Conservation (phyloP, 2,329 filamentous ascomycete genomes). For the Fusarium chuoi region DNA sequence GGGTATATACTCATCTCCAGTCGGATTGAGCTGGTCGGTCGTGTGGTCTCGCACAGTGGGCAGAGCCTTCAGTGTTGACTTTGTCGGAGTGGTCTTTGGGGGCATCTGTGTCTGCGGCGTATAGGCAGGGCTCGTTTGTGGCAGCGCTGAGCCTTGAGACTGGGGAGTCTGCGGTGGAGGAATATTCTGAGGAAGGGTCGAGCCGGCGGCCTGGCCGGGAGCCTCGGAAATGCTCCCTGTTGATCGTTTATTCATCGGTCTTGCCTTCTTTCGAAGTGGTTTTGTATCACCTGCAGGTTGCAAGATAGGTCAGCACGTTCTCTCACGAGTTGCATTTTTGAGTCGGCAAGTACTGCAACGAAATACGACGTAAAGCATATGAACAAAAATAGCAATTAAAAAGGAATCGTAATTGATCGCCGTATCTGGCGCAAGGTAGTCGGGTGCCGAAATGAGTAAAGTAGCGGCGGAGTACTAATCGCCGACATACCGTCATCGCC, state of each 20-base stretch:
- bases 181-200: conserved; percentile 52
- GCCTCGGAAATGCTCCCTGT: conserved; percentile 65
- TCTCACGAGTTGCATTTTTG: background rate
- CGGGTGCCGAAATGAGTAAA: conserved; percentile 45
- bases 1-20: conserved; percentile 93
- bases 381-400: conserved; percentile 41
- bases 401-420: conserved; percentile 23
- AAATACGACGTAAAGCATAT: conserved; percentile 47
- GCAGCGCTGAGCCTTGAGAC: conserved; percentile 58
- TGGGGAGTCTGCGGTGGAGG: conserved; percentile 67
- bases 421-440: conserved; percentile 30
- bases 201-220: conserved; percentile 63
- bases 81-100: conserved; percentile 82
- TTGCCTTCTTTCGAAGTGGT: conserved; percentile 65
- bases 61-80: conserved; percentile 89
- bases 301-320: conserved; percentile 45
- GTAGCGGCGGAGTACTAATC: conserved; percentile 50
- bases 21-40: conserved; percentile 89
- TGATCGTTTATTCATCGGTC: conserved; percentile 69
- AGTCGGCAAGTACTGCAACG: conserved; percentile 10
- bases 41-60: conserved; percentile 97
- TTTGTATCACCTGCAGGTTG: conserved; percentile 57
- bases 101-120: conserved; percentile 63
- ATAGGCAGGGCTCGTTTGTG: conserved; percentile 56
- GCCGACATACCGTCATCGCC: conserved; percentile 79